Evolutionary conservation across 2,329 filamentous ascomycete genomes (phyloP).

Genomic region (Balansia obtecta): DNA sequence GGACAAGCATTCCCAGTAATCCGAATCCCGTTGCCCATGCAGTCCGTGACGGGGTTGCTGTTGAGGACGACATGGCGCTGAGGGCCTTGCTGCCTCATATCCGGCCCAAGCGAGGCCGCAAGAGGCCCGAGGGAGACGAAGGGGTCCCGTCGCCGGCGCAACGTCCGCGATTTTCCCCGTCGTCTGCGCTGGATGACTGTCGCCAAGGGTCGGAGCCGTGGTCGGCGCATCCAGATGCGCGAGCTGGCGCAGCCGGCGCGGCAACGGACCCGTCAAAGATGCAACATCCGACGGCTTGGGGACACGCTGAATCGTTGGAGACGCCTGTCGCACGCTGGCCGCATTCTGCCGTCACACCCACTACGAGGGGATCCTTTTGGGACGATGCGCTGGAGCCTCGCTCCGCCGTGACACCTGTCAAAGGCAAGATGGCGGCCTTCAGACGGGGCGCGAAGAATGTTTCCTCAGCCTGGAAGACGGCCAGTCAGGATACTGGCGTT

Average conservation of each 20-base stretch:
- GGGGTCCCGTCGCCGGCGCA: slow-evolving; percentile 39
- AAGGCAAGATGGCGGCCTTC: slow-evolving; percentile 28
- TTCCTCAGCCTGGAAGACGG: slow-evolving; percentile 78
- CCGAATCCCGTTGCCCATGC: slow-evolving; percentile 49
- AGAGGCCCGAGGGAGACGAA: slow-evolving; percentile 52
- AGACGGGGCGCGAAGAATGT: slow-evolving; percentile 74
- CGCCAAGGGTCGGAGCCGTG: slow-evolving; percentile 28
- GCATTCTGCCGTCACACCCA: slow-evolving; percentile 64
- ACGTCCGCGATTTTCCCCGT: slow-evolving; percentile 47
- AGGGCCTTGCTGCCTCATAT: slow-evolving; percentile 72
- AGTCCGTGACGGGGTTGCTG: slow-evolving; percentile 66
- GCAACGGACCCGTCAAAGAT: slow-evolving; percentile 24
- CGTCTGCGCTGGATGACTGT: slow-evolving; percentile 27
- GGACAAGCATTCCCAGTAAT: slow-evolving; percentile 57
- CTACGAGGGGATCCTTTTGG: slow-evolving; percentile 40
- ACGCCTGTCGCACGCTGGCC: slow-evolving; percentile 60
- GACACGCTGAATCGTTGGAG: slow-evolving; percentile 38
- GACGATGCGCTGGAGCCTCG: slow-evolving; percentile 49
- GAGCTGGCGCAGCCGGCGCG: slow-evolving; percentile 10
- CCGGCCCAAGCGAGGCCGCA: slow-evolving; percentile 47
- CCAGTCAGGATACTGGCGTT: slow-evolving; percentile 46
- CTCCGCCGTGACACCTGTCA: slow-evolving; percentile 61
- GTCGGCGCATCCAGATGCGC: slow-evolving; percentile 32
- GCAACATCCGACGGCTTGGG: slow-evolving; percentile 12
- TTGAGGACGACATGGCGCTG: slow-evolving; percentile 82